Conservation (phyloP, 1,284 basidiomycete genomes). For the Ustilago tritici region DNA sequence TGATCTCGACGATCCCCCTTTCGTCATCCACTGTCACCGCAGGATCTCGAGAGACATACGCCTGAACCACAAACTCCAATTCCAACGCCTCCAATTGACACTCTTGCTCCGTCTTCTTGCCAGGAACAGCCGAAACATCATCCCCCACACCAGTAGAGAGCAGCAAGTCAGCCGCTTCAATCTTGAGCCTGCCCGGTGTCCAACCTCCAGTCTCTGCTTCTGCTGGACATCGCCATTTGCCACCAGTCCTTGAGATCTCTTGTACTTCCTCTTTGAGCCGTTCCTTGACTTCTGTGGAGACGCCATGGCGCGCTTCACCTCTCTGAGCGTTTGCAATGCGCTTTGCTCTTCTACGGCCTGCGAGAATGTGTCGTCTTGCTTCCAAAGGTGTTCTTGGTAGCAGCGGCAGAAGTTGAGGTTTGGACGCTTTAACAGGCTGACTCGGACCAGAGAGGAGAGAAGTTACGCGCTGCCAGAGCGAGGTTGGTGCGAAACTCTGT, state of each 20-base stretch:
- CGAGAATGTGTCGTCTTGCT: slow-evolving; percentile 70
- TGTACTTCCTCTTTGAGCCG: slow-evolving; percentile 58
- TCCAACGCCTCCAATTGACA: slow-evolving; percentile 47
- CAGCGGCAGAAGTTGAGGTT: slow-evolving; percentile 56
- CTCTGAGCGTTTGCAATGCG: slow-evolving; percentile 61
- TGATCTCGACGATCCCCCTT: slow-evolving; percentile 41
- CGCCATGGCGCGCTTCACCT: slow-evolving; percentile 53
- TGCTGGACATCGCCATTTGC: slow-evolving; percentile 35
- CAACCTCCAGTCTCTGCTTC: slow-evolving; percentile 26
- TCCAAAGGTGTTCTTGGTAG: slow-evolving; percentile 67
- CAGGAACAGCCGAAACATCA: slow-evolving; percentile 16
- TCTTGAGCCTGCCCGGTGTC: slow-evolving; percentile 39
- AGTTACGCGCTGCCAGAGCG: slow-evolving; percentile 22
- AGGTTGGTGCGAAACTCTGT: slow-evolving; percentile 19
- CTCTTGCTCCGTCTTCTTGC: slow-evolving; percentile 31
- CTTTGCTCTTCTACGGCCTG: slow-evolving; percentile 68
- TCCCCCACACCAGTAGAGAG: slow-evolving; percentile 25
- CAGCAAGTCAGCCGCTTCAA: slow-evolving; percentile 33
- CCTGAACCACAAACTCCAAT: slow-evolving; percentile 48
- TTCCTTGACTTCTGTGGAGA: slow-evolving; percentile 52
- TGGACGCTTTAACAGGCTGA: slow-evolving; percentile 33
- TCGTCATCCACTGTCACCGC: slow-evolving; percentile 45
- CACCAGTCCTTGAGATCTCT: slow-evolving; percentile 41
- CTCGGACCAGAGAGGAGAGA: slow-evolving; percentile 16
- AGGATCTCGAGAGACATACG: slow-evolving; percentile 39